phyloP scores from a whole-genome alignment of 257 asterid genomes.

The Solanum gandarillasii region DNA sequence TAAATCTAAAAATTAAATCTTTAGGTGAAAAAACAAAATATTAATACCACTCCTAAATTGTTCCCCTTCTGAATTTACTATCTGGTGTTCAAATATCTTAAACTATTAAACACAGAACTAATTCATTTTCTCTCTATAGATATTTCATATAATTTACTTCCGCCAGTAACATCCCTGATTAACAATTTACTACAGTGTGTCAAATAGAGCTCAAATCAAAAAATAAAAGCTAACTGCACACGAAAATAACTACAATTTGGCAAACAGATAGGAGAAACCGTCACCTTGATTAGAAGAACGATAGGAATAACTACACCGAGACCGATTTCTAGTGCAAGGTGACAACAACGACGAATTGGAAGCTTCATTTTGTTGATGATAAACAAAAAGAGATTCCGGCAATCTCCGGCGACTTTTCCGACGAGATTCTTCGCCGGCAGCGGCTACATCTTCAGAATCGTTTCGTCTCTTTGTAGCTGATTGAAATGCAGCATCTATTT shows the following conservation, averaged over 20 bases:
- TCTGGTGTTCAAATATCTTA: background rate
- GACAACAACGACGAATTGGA: conserved; percentile 14
- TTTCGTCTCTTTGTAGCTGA: conserved; percentile 33
- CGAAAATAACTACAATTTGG: background rate
- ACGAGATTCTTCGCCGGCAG: conserved; percentile 1
- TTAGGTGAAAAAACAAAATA: background rate
- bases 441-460: background rate
- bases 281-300: background rate
- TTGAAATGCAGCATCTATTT: conserved; percentile 44
- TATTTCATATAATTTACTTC: background rate
- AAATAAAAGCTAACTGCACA: background rate
- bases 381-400: conserved; percentile 60
- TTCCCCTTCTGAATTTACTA: background rate
- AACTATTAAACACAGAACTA: no score
- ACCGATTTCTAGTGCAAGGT: conserved; percentile 27
- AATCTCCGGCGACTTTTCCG: conserved; percentile 47
- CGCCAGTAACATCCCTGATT: background rate
- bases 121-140: no score
- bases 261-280: background rate
- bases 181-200: background rate
- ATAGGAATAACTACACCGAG: background rate
- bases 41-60: background rate
- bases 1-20: background rate
- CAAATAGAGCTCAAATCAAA: background rate
- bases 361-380: conserved; percentile 13